Evolutionary conservation across 192 early-diverging fungal species (phyloP).

Genomic region (Piromyces finnis): DNA sequence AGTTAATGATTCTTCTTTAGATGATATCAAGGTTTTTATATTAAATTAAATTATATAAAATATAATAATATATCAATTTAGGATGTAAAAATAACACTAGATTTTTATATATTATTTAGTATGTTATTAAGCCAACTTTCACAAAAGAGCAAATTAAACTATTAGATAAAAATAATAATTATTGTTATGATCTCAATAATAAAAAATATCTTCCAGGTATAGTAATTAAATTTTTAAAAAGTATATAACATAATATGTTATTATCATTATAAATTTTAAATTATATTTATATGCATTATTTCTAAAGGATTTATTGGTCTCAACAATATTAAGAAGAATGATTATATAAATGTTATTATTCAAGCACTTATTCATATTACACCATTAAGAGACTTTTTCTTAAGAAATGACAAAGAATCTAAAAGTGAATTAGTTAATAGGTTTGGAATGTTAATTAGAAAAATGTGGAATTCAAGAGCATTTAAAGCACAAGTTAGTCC

Average conservation of each 20-base stretch:
- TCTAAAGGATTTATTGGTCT: conserved; percentile 68
- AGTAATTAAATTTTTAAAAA: too few species aligned
- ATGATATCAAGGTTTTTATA: conserved; percentile 82
- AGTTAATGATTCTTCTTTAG: conserved; percentile 62
- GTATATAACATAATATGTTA: too few species aligned
- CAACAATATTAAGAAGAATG: conserved; percentile 88
- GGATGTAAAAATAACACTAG: too few species aligned
- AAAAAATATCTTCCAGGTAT: conserved; percentile 69
- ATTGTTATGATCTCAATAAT: conserved; percentile 66
- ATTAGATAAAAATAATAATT: conserved; percentile 39
- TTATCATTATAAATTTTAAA: too few species aligned
- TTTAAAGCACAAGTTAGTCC: conserved; percentile 92
- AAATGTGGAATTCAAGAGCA: conserved; percentile 80
- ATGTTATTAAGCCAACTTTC: conserved; percentile 67
- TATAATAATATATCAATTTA: too few species aligned
- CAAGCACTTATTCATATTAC: conserved; percentile 74
- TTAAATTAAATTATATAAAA: too few species aligned
- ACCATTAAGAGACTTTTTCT: conserved; percentile 66
- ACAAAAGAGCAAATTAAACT: conserved; percentile 38
- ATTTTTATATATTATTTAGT: too few species aligned
- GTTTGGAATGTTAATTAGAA: conserved; percentile 60
- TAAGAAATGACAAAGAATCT: conserved; percentile 27
- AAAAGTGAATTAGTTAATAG: conserved; percentile 37
- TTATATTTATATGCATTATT: neutral
- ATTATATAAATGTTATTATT: conserved; percentile 83